phyloP scores from a whole-genome alignment of 2,329 filamentous ascomycete species.

The Pochonia chlamydosporia region DNA sequence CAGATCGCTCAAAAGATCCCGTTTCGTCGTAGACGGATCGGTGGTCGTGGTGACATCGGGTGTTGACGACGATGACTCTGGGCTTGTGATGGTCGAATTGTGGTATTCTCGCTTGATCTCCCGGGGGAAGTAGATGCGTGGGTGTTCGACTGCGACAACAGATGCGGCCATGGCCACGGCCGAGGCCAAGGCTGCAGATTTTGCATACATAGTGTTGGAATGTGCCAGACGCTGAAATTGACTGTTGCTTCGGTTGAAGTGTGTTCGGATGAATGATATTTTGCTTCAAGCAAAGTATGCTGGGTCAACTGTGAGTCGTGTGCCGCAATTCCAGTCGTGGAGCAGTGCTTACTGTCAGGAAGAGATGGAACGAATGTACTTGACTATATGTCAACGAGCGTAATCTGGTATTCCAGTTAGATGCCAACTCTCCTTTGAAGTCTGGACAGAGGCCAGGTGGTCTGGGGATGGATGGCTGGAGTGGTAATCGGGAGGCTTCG shows the following conservation, averaged over 20 bases:
- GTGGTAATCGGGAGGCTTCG: no score
- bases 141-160: slow-evolving; percentile 36
- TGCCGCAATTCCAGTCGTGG: background rate
- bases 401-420: slow-evolving; percentile 24
- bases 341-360: slow-evolving; percentile 37
- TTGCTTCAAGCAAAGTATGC: background rate
- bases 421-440: no score
- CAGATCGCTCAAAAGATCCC: slow-evolving; percentile 15
- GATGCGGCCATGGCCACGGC: slow-evolving; percentile 43
- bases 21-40: slow-evolving; percentile 13
- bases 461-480: no score
- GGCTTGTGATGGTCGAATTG: slow-evolving; percentile 35
- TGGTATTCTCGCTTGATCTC: slow-evolving; percentile 46
- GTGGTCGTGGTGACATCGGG: slow-evolving; percentile 13
- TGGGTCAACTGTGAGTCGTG: background rate
- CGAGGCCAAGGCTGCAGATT: slow-evolving; percentile 40
- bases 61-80: slow-evolving; percentile 13
- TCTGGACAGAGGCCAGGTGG: background rate
- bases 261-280: background rate
- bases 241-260: background rate
- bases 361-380: slow-evolving; percentile 51
- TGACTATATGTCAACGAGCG: slow-evolving; percentile 52
- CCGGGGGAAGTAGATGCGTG: slow-evolving; percentile 52
- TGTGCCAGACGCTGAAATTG: background rate
- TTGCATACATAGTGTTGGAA: slow-evolving; percentile 41